Conservation (phyloP, 306 rosid species). For the Acacia confusa region DNA sequence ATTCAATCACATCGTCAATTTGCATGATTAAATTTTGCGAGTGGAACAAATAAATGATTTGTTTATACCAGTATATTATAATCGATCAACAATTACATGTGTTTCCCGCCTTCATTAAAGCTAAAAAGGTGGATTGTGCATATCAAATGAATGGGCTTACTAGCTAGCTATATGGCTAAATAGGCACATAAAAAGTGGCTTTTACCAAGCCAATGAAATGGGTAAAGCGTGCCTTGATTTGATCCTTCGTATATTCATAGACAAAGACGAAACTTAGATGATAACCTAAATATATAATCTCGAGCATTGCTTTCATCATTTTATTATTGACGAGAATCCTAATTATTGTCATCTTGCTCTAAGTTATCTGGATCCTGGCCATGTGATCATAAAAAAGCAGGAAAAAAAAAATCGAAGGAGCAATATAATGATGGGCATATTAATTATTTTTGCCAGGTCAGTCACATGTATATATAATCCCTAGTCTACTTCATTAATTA, state of each 20-base stretch:
- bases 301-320: neutral
- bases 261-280: neutral
- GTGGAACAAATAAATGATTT: neutral
- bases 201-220: neutral
- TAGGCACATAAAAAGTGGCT: neutral
- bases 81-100: neutral
- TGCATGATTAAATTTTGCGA: neutral
- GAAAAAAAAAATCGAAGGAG: neutral
- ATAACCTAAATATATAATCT: constrained; percentile 3
- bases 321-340: neutral
- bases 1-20: neutral
- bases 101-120: neutral
- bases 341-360: neutral
- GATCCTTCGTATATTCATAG: neutral
- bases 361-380: neutral
- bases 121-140: neutral
- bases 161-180: neutral
- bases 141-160: neutral
- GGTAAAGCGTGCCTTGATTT: neutral
- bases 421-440: neutral
- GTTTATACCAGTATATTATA: neutral
- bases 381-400: neutral
- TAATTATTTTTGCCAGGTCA: neutral
- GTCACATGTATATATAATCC: neutral
- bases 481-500: neutral